Conservation (phyloP, 176 grass and related monocot genomes). For the bread wheat (Triticum aestivum) region IWGSC_CS_RefSeq_v2.1 NC_057806.1:561331505-561332004, state of each 20-base stretch:
- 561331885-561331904: not conserved
- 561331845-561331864: not conserved
- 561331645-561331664: conserved; percentile 19
- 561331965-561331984: conserved; percentile 16
- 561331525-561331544: conserved; percentile 26
- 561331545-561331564: conserved; percentile 26
- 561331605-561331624: conserved; percentile 34
- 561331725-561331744: not conserved
- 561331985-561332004: not conserved
- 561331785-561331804: too few relatives aligned
- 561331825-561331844: too few relatives aligned
- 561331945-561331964: not conserved
- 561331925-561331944: not conserved
- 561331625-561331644: conserved; percentile 39
- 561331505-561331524: conserved; percentile 42
- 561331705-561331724: not conserved
- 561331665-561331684: conserved; percentile 32
- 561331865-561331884: too few relatives aligned
- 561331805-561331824: too few relatives aligned
- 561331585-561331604: conserved; percentile 47
- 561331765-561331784: not conserved
- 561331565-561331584: conserved; percentile 31
- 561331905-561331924: not conserved
- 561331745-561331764: not conserved
- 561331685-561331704: conserved; percentile 42